These are phyloP conservation scores for Stentor coeruleus DNA, from an alignment of 73 alveolate species.

Conservation along the genomic window DNA sequence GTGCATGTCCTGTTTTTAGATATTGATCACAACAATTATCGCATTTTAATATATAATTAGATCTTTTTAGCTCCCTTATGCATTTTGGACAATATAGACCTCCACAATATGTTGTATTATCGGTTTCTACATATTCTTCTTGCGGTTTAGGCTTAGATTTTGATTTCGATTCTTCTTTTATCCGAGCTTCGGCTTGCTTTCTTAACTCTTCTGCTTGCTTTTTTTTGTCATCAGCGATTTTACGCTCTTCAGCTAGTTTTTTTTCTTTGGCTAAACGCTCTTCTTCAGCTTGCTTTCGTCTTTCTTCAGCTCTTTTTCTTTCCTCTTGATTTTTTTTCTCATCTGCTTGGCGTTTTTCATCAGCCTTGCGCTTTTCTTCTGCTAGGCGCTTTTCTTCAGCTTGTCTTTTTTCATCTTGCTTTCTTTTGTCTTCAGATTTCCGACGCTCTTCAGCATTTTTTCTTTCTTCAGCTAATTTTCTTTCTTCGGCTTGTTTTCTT, in stretches of 20 bases:
- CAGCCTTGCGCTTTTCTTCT: not conserved
- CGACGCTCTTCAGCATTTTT: not conserved
- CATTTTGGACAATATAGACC: not conserved
- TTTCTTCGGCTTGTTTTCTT: not conserved
- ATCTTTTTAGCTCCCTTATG: not conserved
- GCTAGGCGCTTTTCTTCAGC: not conserved
- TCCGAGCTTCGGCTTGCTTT: too few relatives aligned
- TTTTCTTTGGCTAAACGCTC: not conserved
- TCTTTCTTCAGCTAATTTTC: not conserved
- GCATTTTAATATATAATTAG: not conserved
- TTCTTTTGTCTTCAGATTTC: not conserved
- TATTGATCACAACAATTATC: not conserved
- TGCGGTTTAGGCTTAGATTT: not conserved
- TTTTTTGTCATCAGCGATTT: not conserved
- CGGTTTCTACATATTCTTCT: not conserved
- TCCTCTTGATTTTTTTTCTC: not conserved
- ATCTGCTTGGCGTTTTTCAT: too few relatives aligned
- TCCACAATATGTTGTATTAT: not conserved
- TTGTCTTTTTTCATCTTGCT: too few relatives aligned
- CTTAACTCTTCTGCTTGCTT: not conserved
- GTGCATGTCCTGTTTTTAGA: not conserved
- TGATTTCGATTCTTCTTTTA: not conserved
- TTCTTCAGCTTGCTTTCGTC: not conserved
- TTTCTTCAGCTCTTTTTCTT: not conserved
- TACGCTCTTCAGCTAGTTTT: not conserved